Base-by-base conservation (phyloP, 225 moss, liverwort and hornwort genomes). In the Antitrichia curtipendula region DNA sequence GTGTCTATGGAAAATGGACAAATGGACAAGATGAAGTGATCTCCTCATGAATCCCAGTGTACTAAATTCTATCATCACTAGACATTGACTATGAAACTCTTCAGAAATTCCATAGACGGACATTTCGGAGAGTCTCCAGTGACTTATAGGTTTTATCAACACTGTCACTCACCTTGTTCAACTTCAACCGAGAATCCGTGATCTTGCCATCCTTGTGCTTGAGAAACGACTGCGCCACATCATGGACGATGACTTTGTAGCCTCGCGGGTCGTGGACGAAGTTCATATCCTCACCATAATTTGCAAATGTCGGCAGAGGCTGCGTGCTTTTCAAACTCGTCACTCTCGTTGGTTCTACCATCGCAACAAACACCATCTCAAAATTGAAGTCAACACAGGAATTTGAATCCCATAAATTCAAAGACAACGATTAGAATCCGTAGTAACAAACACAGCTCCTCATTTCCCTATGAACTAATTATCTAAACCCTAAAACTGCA, bases 281-380 rank as follows among this genome's bases (percentile, higher is more conserved):
- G 65, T 95, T 87, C n/a, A 91, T 45, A 76, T 94, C 93, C 21
- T 56, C 65, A 40, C 96, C 95, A 41, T 89, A 97, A 64, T 94
- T 90, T 58, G 69, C 41, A 87, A 95, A 95, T 2, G 97, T 95
- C 14, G 91, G 85, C 11, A 93, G 62, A 47, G 97, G 96, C 66
- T 95, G 93, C 59, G 95, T 94, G 88, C 86, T 94, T 68, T 91
- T 93, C 91, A 97, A 90, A 90, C 97, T 97, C 38, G 95, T 97
- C 85, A 95, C 94, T 83, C 96, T 89, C 13, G 95, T 88, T 7
- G 96, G 97, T 82, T 97, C 95, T 97, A 87, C 49, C 40, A 69
- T 52, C 53, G 24, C 76, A 74, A 59, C 54, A 50, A 70, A 24
- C 34, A 45, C 28, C 28, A 71, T 57, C 38, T 61, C 85, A 85